Conservation (phyloP, 495 filamentous ascomycete genomes). For the Lepidopterella palustris region DNA sequence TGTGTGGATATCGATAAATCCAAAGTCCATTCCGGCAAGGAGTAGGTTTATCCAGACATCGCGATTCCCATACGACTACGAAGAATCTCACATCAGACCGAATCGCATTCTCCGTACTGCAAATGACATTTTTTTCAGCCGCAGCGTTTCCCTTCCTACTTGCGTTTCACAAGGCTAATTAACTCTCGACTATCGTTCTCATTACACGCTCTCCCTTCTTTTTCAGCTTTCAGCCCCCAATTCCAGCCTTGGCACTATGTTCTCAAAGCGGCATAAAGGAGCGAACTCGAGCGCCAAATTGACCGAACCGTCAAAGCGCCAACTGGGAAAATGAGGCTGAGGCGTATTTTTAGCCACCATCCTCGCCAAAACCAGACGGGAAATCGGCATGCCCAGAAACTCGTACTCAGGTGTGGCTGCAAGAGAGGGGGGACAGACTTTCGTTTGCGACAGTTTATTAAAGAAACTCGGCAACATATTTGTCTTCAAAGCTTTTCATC, state of each 20-base stretch:
- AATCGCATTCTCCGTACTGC: no score
- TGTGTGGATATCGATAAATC: no score
- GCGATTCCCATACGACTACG: no score
- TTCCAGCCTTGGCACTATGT: not conserved
- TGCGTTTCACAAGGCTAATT: no score
- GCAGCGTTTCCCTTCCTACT: no score
- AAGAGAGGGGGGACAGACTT: not conserved
- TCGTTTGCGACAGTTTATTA: not conserved
- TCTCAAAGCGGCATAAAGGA: not conserved
- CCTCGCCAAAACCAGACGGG: not conserved
- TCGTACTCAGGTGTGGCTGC: not conserved
- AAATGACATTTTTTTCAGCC: no score
- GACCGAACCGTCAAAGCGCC: not conserved
- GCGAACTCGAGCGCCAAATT: not conserved
- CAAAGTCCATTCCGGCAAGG: no score
- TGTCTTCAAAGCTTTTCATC: not conserved
- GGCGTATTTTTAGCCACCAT: not conserved
- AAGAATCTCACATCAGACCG: no score
- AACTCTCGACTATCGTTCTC: no score
- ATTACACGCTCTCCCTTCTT: no score
- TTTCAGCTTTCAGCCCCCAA: not conserved
- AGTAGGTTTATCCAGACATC: no score
- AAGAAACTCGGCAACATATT: not conserved
- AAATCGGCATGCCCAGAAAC: not conserved
- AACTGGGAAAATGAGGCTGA: not conserved